Percentiles rank a stretch among this genome's conserved stretches.
Conservation (phyloP, 2,329 filamentous ascomycete genomes). For the Sporothrix mexicana region DNA sequence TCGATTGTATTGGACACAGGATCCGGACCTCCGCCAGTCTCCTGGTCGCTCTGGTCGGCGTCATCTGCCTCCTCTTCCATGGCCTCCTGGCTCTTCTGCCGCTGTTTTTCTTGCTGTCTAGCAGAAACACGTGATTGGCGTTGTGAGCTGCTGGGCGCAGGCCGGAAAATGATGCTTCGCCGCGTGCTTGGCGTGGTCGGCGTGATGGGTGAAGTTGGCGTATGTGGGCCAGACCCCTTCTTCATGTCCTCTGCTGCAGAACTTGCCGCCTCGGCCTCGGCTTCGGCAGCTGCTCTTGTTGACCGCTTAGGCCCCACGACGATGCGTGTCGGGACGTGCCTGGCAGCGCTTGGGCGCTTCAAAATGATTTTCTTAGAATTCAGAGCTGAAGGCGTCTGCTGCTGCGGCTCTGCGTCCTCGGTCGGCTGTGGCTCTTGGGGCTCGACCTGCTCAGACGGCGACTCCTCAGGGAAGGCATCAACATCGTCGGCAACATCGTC, state of each 20-base stretch:
- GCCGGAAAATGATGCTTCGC: slow-evolving; percentile 27
- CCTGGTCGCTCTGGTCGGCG: neutral
- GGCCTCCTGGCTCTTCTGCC: neutral
- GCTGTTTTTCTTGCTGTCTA: neutral
- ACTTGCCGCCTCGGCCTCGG: neutral
- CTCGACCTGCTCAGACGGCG: neutral
- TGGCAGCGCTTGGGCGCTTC: slow-evolving; percentile 46
- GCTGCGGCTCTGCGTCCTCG: slow-evolving; percentile 23
- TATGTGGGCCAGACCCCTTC: neutral
- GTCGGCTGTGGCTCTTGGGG: neutral
- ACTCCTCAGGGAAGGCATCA: too few relatives aligned
- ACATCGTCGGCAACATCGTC: neutral
- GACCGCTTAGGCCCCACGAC: slow-evolving; percentile 36
- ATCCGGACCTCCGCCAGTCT: neutral
- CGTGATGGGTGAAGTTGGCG: slow-evolving; percentile 2
- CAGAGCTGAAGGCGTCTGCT: slow-evolving; percentile 33
- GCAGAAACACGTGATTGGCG: neutral
- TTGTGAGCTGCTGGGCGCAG: slow-evolving; percentile 11
- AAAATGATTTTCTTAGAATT: slow-evolving; percentile 54
- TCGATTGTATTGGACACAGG: neutral
- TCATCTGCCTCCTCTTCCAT: neutral
- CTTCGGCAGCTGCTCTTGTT: slow-evolving; percentile 41
- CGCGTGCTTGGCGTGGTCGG: slow-evolving; percentile 17
- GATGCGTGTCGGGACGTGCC: slow-evolving; percentile 37
- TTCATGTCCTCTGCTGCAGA: neutral